Percentiles rank a stretch among this genome's conserved stretches.
Evolutionary conservation across 2,329 filamentous ascomycete species (phyloP).

Genomic region (Colletotrichum euphorbiae): DNA sequence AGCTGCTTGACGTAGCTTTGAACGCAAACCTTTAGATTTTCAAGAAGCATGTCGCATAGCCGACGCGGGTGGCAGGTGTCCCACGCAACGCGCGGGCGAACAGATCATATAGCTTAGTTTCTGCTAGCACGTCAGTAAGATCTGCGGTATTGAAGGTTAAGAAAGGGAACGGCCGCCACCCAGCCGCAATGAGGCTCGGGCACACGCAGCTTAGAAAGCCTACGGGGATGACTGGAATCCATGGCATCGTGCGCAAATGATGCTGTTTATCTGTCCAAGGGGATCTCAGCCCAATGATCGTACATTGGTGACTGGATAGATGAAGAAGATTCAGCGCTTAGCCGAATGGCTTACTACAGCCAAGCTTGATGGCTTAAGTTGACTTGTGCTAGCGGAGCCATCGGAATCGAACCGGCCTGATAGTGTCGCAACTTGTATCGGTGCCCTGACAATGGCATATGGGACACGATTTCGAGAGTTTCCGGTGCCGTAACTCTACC

Average conservation of each 20-base stretch:
- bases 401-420: neutral
- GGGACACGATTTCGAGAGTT: neutral
- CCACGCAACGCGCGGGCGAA: neutral
- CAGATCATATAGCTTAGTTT: neutral
- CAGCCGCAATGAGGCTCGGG: slow-evolving; percentile 9
- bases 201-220: slow-evolving; percentile 1
- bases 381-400: neutral
- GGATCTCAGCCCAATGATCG: too few relatives aligned
- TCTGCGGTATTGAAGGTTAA: neutral
- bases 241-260: neutral
- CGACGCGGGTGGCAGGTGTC: neutral
- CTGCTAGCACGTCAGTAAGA: neutral
- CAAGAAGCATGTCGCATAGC: neutral
- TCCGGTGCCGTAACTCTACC: slow-evolving; percentile 6
- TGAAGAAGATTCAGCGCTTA: neutral
- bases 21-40: neutral
- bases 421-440: neutral
- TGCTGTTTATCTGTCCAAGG: neutral
- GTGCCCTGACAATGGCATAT: neutral
- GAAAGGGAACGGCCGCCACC: neutral
- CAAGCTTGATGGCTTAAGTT: neutral
- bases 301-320: neutral
- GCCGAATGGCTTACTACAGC: neutral
- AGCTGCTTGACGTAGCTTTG: slow-evolving; percentile 5
- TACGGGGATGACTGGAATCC: neutral